Base-by-base conservation (phyloP, 805 yeast genomes). In the Myxozyma lipomycoides region DNA sequence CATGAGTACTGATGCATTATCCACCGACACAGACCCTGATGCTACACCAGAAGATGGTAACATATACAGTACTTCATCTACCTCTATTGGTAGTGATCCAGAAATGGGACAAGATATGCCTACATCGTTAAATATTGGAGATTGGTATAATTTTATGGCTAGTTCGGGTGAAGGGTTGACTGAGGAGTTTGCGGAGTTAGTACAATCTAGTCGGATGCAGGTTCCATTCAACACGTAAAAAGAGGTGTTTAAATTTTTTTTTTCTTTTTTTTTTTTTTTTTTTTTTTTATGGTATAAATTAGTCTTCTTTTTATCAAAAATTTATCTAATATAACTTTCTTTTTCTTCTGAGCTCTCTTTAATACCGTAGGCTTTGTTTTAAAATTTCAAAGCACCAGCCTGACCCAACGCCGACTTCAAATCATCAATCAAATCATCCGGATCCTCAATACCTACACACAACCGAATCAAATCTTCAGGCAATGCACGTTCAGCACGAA, bases 401-500 rank as follows among this genome's bases (percentile, higher is more conserved):
- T 73, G 75, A 45, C 76, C 67, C 59, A 89, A 73, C 3, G 96
- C 91, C 37, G 73, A 73, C 39, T 81, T 78, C 64, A 90, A 76
- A 63, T 90, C 98, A n/a, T 73, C 80, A 44, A 88, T 83, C 65
- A 90, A 74, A 65, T 90, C 98, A 52, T 79, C 83, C 36, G 77
- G 72, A 65, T 83, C 81, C 66, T 90, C 98, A 55, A 90, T 90
- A 52, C 98, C 98, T 45, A 90, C 83, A 66, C 96, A 90, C 49
- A 90, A 75, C 63, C 98, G 77, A 61, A 90, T 81, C 64, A 90
- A 74, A 66, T 91, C 97, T 68, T 90, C 97, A 1, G 96, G 96
- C 70, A 90, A 82, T 40, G 82, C 88, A 67, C 98, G 81, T 67
- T 85, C 95, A 43, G 82, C 82, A 68, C 97, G 81, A 2, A 87